Base-by-base conservation (phyloP, 2,329 filamentous ascomycete species). In the Neonectria neomacrospora region DNA sequence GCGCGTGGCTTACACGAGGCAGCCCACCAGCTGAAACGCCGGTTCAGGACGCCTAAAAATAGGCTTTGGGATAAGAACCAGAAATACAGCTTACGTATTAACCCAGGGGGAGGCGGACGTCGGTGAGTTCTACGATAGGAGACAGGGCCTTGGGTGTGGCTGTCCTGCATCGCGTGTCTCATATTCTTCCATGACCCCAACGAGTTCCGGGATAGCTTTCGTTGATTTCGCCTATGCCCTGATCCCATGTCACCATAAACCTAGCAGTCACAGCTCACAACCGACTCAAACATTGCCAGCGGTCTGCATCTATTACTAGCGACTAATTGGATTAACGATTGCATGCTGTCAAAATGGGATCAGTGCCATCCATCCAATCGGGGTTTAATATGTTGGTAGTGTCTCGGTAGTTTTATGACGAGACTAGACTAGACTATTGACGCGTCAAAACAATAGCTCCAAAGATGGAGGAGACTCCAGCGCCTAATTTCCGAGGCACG, bases 201-300 rank as follows among this genome's bases (percentile, higher is more conserved):
- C 5, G 4, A 12, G 10, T 32, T 32, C 10, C 11, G 9, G 11
- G 30, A 32, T 42, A 5, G 28, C 48, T 12, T 52, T 69, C 7
- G 50, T 56, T 55, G 67, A 50, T 30, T 18, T 71, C 30, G 59
- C 61, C 26, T 3, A 67, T 26, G 42, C 44, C 34, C 16, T 5
- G 34, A n/a, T 39, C 7, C 34, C 5, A 3, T 39, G 10, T 16
- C 8, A 39, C n/a, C 34, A 39, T 11, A 6, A 8, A 18, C n/a
- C 34, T 39, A n/a, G n/a, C n/a, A n/a, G n/a, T n/a, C n/a, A n/a
- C n/a, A n/a, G n/a, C n/a, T n/a, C 16, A n/a, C 7, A 39, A 18
- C 34, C 16, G 6, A 18, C 16, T n/a, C 16, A 18, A n/a, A n/a
- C 6, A 14, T n/a, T 39, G 3, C 3, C 16, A 39, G 34, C 34